phyloP scores from a whole-genome alignment of 1,139 yeast genomes.

The Pneumocystis sp. region DNA sequence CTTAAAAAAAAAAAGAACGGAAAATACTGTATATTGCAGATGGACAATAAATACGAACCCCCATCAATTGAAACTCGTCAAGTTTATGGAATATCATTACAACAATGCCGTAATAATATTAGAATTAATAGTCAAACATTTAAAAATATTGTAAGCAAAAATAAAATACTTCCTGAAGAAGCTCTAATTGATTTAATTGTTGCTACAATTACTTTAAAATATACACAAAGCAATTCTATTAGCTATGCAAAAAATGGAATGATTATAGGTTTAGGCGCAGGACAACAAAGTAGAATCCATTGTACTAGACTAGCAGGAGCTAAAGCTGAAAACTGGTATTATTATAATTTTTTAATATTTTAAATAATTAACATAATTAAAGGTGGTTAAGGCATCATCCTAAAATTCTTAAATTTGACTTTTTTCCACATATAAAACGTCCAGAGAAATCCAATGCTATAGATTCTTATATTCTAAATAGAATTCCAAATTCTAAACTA shows the following conservation, averaged over 20 bases:
- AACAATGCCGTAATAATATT: constrained; percentile 96
- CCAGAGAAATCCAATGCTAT: constrained; percentile 98
- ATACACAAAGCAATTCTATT: constrained; percentile 95
- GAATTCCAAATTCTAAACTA: constrained; percentile 82
- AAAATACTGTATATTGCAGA: constrained; percentile 73
- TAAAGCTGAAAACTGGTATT: constrained; percentile 87
- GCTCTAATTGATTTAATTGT: constrained; percentile 87
- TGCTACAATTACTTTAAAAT: constrained; percentile 91
- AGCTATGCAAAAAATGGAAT: constrained; percentile 97
- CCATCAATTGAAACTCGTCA: constrained; percentile 74
- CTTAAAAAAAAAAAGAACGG: constrained; percentile 90
- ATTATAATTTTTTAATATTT: background rate
- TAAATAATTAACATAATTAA: background rate
- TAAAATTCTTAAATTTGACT: constrained; percentile 73
- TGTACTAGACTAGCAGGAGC: constrained; percentile 98
- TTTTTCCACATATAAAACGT: constrained; percentile 97
- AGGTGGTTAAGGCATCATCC: constrained; percentile 95
- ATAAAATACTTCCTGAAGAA: constrained; percentile 77
- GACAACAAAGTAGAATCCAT: constrained; percentile 97
- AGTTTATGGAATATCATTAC: constrained; percentile 87
- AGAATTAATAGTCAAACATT: constrained; percentile 76
- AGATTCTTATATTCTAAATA: constrained; percentile 79
- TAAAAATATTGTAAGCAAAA: constrained; percentile 78
- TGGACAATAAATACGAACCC: constrained; percentile 87
- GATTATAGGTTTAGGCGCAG: constrained; percentile 98